Base-by-base conservation (phyloP, 2,329 filamentous ascomycete species). In the Aspergillus ochraceoroseus region DNA sequence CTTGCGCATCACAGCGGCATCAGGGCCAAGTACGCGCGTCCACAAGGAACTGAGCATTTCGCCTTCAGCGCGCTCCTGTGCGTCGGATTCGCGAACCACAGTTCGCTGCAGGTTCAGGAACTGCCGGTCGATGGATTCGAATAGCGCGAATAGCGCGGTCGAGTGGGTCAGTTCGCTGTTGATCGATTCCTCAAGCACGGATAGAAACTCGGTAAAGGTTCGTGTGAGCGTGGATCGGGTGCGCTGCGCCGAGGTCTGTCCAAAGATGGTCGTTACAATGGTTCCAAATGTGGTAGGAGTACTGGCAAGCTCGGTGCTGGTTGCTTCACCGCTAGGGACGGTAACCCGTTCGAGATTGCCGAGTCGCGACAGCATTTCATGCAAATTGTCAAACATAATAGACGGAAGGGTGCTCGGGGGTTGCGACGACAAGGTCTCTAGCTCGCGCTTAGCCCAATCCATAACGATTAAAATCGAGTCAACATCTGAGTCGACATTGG, bases 401-500 rank as follows among this genome's bases (percentile, higher is more conserved):
- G 80, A 79, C 12, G 82, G 78, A 14, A 94, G 68, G 2, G 80
- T 75, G 29, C 76, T 77, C 1, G 77, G 74, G 5, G 80, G 78
- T 13, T 76, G 68, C 14, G 73, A 72, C 46, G 80, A 77, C 41
- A 92, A 70, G 31, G 81, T 80, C 45, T 80, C 74, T 9, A 96
- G 77, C 63, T 95, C 88, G 50, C 88, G 81, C 58, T 84, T 84
- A 9, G 87, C 86, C 90, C 90, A 95, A 60, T 95, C 87, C 88
- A 96, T 95, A 36, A 94, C 87, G 46, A 92, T 83, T 23, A 96
- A 75, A 52, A 95, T 94, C 45, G 84, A 83, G 61, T 95, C 90
- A 54, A 96, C 85, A 57, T 95, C 90, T 17, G 87, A 86, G 55
- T 95, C 87, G 8, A 96, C 87, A 51, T 89, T 87, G 36, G 88